Evolutionary conservation across 2,329 filamentous ascomycete species (phyloP), one percentile per base, ranked within the genome.

Genomic region (Neonectria neomacrospora): DNA sequence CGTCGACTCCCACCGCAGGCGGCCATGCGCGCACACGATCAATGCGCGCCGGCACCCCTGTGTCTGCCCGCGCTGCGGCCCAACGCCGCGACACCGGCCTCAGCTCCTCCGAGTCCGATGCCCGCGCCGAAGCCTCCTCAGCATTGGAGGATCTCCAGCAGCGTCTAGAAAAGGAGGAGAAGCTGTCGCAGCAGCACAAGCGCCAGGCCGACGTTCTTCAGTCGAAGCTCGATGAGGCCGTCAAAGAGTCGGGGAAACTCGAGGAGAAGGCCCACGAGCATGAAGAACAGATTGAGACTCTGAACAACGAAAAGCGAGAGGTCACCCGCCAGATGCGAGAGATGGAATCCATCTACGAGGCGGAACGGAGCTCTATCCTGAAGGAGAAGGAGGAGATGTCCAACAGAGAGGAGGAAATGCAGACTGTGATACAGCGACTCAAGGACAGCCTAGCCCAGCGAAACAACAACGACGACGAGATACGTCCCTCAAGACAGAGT

Each of bases 311-410:
- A 74, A 94, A 96, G 80, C 88, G 92, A 71, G 94, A 98, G 71
- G 85, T 90, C 58, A 88, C 90, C 30, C 88, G 94, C 67, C 91
- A 96, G 78, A 92, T 93, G 74, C 89, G 95, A 67, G 96, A 99
- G 77, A 90, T 97, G 81, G 94, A 97, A 79, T 89, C 90, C 67
- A 94, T 96, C 68, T 96, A 97, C 77, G 95, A 98, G 78, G 89
- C 91, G 47, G 96, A 99, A 80, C 88, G 93, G 67, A 92, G 90
- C 74, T 89, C 92, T 58, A 91, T 95, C 80, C 89, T 93, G 74
- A 93, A 94, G 79, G 95, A 98, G 78, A 96, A 96, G 81, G 94
- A 97, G 69, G 93, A 96, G 71, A 91, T 94, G 79, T 84, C 87
- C 58, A 91, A 90, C 71, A 87, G 90, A 61, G 94, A 97, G 76